A percentile compares a stretch with the other conserved stretches of the same genome.
Conservation (phyloP, 139 green algal species). For the Coelastrella sp. region DNA sequence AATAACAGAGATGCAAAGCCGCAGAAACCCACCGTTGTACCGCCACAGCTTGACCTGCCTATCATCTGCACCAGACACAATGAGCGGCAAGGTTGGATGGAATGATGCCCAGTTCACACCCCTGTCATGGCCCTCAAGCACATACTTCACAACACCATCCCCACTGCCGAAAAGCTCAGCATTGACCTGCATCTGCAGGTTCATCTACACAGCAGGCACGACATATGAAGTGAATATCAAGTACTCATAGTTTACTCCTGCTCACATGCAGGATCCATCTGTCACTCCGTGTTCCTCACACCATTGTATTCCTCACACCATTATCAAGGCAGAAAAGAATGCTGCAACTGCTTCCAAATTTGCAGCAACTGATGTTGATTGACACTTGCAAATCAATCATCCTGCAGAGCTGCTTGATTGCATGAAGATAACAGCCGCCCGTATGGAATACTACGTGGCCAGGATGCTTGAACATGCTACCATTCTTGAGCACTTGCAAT, state of each 20-base stretch:
- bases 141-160: conserved; percentile 99
- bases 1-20: too few species aligned
- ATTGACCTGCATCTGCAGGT: conserved; percentile 84
- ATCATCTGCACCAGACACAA: conserved; percentile 99
- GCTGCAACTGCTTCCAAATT: neutral
- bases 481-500: too few species aligned
- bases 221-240: neutral
- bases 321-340: too few species aligned
- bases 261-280: too few species aligned
- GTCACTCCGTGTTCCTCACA: too few species aligned
- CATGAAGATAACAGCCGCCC: too few species aligned
- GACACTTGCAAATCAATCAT: too few species aligned
- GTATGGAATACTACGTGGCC: too few species aligned
- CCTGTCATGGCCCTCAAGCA: conserved; percentile 98
- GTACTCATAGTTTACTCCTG: neutral
- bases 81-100: conserved; percentile 97
- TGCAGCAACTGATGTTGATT: too few species aligned
- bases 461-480: too few species aligned
- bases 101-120: conserved; percentile 99
- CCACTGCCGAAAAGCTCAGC: conserved; percentile 97
- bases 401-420: neutral
- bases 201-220: conserved; percentile 36
- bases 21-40: conserved; percentile 95
- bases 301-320: too few species aligned
- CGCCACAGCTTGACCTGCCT: conserved; percentile 99